Evolutionary conservation across 331 rosid species (phyloP), one percentile per base, ranked within the genome.

Genomic region (Spiraea crenata): DNA sequence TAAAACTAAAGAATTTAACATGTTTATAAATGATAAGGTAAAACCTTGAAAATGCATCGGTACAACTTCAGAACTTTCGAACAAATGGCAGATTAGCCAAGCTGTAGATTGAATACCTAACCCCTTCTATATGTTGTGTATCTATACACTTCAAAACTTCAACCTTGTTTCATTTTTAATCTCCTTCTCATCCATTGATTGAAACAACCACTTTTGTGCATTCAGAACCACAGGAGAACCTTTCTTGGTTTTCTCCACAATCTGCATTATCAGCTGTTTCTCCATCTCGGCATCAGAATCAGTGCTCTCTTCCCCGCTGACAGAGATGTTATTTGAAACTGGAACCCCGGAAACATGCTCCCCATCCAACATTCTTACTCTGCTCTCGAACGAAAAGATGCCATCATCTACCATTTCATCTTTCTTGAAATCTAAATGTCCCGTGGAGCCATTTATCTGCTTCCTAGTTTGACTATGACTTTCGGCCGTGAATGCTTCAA

Each of bases 191-290:
- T 83, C 87, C 83, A 64, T 58, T 7, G 87, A 82, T 50, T 50
- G 55, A 71, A 78, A 75, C 78, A 92, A 76, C 75, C 88, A 72
- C 79, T 74, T 85, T 73, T 84, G 85, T 44, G 90, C 92, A 71
- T 92, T 81, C 66, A 83, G 79, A n/a, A 88, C 82, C 20, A 85
- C 87, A 37, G 88, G 91, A 69, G 93, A 92, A 67, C 96, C 96
- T 82, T 80, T 90, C 82, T 79, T 90, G 82, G 91, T 85, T 76
- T 87, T 83, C 79, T 90, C 98, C 81, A 92, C 91, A 70, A 90
- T 88, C 71, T 88, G 85, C 84, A 73, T 81, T 70, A 90, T 90
- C 81, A 92, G 74, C 37, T 85, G 87, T 66, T 69, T 85, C 80
- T 90, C 91, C 84, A 77, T 65, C 74, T 90, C 96, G 72, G 70